Evolutionary conservation across 371 early-diverging fungal genomes (phyloP), one percentile per base, ranked within the genome.

Genomic region (Zychaea mexicana): DNA sequence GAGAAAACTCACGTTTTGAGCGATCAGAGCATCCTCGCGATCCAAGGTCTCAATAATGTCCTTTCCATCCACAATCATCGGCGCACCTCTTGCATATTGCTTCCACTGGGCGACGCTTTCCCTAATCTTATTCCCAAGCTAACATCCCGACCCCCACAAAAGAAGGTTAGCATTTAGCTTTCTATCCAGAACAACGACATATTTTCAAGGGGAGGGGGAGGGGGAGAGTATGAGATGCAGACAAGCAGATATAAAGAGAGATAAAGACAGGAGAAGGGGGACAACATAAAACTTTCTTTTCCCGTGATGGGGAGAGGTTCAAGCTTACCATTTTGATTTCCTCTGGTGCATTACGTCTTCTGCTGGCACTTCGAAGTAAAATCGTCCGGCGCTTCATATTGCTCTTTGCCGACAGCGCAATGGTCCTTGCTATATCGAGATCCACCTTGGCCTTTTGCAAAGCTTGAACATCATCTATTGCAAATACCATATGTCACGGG

Each of bases 401-500:
- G 54, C 78, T 82, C 59, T 77, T 77, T 7, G 79, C 76, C 17
- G 82, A 79, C 24, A 79, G 54, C 12, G 78, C 67, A 39, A 82
- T 74, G 1, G 82, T 82, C 59, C 77, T 82, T 15, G 82, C 82
- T 55, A 82, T 74, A 42, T 79, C 79, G 30, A 82, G 60, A 60
- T 82, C 73, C 24, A 79, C 78, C 62, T 72, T 75, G n/a, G 79
- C 78, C 46, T 77, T 79, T 69, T 77, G 77, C 38, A 82, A 46
- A 5, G 70, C 67, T 56, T 79, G 79, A 17, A 71, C 73, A 65
- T 81, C 79, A 60, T 74, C 82, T 79, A 64, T 3, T 3, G 13
- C 10, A 30, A 2, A 38, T 57, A 38, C 27, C 33, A 33, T 8
- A 33, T n/a, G n/a, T 36, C 38, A 36, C 38, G 38, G 15, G 38